Base-by-base conservation (phyloP, 306 rosid species). In the Gynostemma pentaphyllum region DNA sequence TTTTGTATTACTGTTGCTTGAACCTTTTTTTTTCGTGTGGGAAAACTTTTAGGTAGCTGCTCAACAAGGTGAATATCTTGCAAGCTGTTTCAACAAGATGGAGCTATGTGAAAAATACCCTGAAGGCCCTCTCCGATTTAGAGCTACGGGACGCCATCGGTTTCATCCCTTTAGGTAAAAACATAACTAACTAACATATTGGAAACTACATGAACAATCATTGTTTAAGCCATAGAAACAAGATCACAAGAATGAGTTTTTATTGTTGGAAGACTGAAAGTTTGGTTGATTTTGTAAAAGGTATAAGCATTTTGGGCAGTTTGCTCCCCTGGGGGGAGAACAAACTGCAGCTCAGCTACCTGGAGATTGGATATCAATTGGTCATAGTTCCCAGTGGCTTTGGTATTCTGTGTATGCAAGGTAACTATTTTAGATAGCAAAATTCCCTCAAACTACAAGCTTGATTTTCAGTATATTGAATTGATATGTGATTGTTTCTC, bases 271-370 rank as follows among this genome's bases (percentile, higher is more conserved):
- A 4, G 55, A 46, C 45, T 47, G 54, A 66, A 41, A 12, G 12
- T 23, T 59, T 8, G 55, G 55, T 44, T 2, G 36, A 50, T 61
- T 27, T 22, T 32, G 12, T 23, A 68, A 34, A 73, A 89, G 97
- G 86, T 84, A 86, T 53, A 89, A 74, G 78, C 95, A 89, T 74
- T 74, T 89, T 2, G 95, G 89, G 74, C 90, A 84, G 72, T 89
- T 89, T 75, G 95, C 92, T 34, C 95, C 97, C 32, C 71, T 89
- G n/a, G 97, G 97, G 30, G 97, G 95, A 77, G 92, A 89, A 48
- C 87, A 84, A 76, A 70, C 97, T 13, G 87, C 92, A n/a, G 86
- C 87, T 37, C 84, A 84, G 69, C 84, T 89, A 50, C 97, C 97
- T 1, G 92, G 97, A 75, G 95, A 86, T 62, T 86, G 97, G 92